Evolutionary conservation across 2,329 filamentous ascomycete species (phyloP).

Genomic region (Diplodia scrobiculata): DNA sequence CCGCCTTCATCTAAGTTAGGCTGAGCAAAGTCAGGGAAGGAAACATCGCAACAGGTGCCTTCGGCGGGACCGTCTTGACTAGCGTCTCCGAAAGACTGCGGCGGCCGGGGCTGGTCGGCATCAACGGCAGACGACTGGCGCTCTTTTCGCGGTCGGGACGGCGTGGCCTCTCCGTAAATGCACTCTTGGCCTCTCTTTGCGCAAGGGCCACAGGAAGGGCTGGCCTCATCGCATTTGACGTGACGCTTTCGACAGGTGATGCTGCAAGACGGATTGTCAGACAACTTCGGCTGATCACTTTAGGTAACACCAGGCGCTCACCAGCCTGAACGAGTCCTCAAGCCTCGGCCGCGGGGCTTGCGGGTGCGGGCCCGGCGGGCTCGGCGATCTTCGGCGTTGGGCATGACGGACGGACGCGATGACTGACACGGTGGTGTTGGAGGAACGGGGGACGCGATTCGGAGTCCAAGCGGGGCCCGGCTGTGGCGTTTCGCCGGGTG

Average conservation of each 20-base stretch:
- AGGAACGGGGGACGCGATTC: not conserved
- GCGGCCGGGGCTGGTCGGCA: not conserved
- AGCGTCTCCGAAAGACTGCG: too few relatives aligned
- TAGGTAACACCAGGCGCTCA: constrained; percentile 29
- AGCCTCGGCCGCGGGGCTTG: constrained; percentile 49
- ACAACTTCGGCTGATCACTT: not conserved
- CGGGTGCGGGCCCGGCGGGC: constrained; percentile 31
- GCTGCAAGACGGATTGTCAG: constrained; percentile 34
- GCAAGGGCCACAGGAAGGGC: constrained; percentile 50
- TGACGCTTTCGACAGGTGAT: constrained; percentile 53
- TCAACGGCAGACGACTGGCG: not conserved
- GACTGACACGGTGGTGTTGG: not conserved
- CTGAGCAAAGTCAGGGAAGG: not conserved
- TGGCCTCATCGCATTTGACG: constrained; percentile 56
- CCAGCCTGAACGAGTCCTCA: constrained; percentile 52
- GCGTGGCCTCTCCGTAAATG: constrained; percentile 37
- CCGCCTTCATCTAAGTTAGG: not conserved
- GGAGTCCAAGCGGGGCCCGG: not conserved
- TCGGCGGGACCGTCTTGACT: not conserved
- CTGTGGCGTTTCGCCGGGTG: not conserved
- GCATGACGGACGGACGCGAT: not conserved
- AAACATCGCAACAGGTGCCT: not conserved
- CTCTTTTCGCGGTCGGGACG: not conserved
- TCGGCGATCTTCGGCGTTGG: not conserved
- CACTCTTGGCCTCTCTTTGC: constrained; percentile 49